These are phyloP conservation scores for Angophora floribunda DNA, from an alignment of 345 rosid species.

Conservation along the genomic window DNA sequence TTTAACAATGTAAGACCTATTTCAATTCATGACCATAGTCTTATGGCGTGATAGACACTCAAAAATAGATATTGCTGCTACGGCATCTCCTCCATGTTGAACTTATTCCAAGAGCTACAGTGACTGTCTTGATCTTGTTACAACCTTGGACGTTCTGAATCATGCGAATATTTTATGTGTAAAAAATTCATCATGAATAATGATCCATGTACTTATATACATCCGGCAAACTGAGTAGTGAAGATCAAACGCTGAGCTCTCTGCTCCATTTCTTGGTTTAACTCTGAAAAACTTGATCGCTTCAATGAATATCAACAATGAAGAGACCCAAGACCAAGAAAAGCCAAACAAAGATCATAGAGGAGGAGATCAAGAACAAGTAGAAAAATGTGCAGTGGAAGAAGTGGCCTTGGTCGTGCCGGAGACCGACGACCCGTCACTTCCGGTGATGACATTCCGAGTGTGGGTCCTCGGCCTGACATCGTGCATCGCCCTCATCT, in stretches of 20 bases:
- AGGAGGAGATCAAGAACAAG: conserved; percentile 7
- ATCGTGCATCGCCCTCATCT: conserved; percentile 57
- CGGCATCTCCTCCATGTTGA: neutral
- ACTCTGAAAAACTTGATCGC: neutral
- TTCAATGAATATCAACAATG: neutral
- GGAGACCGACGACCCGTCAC: conserved; percentile 76
- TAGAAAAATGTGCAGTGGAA: conserved; percentile 55
- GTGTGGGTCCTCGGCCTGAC: conserved; percentile 75
- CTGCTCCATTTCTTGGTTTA: neutral
- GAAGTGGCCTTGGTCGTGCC: conserved; percentile 85
- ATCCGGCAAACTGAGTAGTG: neutral
- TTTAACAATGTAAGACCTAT: neutral
- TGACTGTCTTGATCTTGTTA: neutral
- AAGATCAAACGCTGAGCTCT: neutral
- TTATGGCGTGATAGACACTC: neutral
- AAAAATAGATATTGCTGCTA: neutral
- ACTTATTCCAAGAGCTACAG: neutral
- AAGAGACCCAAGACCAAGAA: neutral
- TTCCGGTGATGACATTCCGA: conserved; percentile 86
- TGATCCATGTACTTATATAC: neutral
- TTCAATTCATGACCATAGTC: neutral
- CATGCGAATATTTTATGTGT: neutral
- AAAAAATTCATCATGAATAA: neutral
- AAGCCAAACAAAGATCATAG: neutral
- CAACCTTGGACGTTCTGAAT: neutral